phyloP scores from a whole-genome alignment of 768 basidiomycete genomes.

The Suillus placidus region DNA sequence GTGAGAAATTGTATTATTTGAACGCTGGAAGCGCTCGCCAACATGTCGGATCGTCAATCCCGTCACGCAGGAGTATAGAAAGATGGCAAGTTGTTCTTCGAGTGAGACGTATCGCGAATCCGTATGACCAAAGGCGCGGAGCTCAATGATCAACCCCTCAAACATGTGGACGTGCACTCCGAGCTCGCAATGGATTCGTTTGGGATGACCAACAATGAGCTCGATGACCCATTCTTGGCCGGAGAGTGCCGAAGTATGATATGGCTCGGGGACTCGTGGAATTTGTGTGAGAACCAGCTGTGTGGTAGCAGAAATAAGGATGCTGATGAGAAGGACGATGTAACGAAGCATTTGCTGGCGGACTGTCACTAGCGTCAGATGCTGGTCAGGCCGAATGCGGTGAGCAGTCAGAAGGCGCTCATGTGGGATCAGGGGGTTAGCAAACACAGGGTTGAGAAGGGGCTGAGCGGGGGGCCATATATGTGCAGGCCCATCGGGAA shows the following conservation, averaged over 20 bases:
- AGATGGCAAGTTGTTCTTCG: conserved; percentile 45
- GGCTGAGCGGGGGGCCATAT: too few species aligned
- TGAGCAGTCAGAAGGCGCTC: too few species aligned
- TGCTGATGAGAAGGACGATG: too few species aligned
- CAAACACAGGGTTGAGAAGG: too few species aligned
- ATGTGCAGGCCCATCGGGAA: too few species aligned
- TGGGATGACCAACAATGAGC: conserved; percentile 21
- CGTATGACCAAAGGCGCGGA: conserved; percentile 22
- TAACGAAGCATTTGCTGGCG: too few species aligned
- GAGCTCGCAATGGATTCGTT: conserved; percentile 21
- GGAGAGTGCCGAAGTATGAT: conserved; percentile 2
- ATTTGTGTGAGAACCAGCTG: not conserved
- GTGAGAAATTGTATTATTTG: conserved; percentile 42
- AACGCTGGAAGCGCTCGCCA: conserved; percentile 41
- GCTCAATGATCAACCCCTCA: conserved; percentile 25
- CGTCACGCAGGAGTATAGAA: conserved; percentile 35
- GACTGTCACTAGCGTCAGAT: too few species aligned
- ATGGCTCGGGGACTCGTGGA: not conserved
- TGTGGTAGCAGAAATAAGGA: not conserved
- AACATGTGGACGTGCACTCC: conserved; percentile 36
- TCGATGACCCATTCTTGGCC: conserved; percentile 1
- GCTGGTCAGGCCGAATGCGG: too few species aligned
- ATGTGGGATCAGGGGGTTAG: too few species aligned
- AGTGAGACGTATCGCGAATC: conserved; percentile 27
- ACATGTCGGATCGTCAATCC: conserved; percentile 31